Percentiles rank a stretch among this genome's conserved stretches.
Conservation (phyloP, 2,329 filamentous ascomycete genomes). For the Keithomyces neogunnii region DNA sequence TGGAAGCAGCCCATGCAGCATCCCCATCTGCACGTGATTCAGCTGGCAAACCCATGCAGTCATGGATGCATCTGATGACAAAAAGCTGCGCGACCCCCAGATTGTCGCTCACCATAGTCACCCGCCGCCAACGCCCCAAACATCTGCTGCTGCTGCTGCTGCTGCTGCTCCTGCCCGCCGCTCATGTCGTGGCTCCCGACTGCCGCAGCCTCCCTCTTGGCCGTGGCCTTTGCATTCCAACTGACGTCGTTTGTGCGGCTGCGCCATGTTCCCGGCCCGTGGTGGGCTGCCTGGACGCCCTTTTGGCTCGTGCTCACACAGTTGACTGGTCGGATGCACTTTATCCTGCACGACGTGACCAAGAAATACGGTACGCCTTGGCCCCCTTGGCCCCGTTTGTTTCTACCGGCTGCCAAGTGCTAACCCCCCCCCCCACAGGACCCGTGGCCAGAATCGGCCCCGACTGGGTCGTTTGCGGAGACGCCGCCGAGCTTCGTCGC, state of each 20-base stretch:
- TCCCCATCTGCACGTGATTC: too few species aligned
- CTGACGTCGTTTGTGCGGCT: neutral
- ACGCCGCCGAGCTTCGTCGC: neutral
- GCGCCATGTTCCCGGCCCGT: neutral
- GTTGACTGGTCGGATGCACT: constrained; percentile 1
- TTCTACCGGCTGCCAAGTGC: neutral
- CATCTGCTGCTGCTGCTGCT: neutral
- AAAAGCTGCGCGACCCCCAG: too few species aligned
- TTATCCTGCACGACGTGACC: neutral
- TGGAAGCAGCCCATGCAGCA: too few species aligned
- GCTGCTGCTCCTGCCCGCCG: neutral
- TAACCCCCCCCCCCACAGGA: neutral
- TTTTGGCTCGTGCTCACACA: neutral
- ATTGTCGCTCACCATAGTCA: too few species aligned
- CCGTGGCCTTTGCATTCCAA: neutral
- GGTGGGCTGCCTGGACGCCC: neutral
- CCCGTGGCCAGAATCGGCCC: neutral
- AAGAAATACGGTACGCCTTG: neutral
- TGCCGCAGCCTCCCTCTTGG: neutral
- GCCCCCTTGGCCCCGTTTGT: neutral
- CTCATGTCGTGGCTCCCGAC: constrained; percentile 2
- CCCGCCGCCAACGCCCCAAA: neutral
- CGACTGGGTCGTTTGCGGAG: neutral
- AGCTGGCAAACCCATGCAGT: too few species aligned
- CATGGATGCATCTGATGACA: too few species aligned